Base-by-base conservation (phyloP, 345 rosid species). In the Eucalyptus tenuipes region DNA sequence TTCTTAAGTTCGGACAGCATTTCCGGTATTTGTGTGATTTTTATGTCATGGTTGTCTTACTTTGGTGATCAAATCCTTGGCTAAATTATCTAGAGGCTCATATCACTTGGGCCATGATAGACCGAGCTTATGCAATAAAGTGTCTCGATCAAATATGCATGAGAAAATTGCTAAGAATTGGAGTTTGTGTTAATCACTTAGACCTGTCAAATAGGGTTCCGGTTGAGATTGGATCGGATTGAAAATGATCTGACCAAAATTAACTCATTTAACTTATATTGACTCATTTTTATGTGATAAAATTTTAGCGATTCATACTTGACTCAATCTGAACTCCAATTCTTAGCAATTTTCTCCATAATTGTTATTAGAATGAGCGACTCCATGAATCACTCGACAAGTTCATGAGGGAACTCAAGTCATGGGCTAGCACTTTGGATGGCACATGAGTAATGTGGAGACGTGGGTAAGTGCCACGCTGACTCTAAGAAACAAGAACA, bases 231-330 rank as follows among this genome's bases (percentile, higher is more conserved):
- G 13, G 29, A 55, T 10, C 3, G 61, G 29, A 55, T 55, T 55
- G 13, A 55, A 55, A 55, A 55, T 55, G 1, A 6, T 24, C 61
- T 2, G 0, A 55, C 13, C 0, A 9, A 55, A 55, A 55, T 24
- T 55, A 55, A 24, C 29, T 10, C 29, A 24, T 75, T 75, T n/a
- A n/a, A 64, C 18, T 13, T 22, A 75, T 37, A 75, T 37, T 6
- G 5, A 75, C 24, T 10, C 45, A 75, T 40, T 75, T 75, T 20
- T 3, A 40, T 10, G 45, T 3, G 0, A 75, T 18, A 75, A 2
- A 10, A 18, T 10, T 75, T 37, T 20, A 75, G 8, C 0, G 1
- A 37, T 22, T 20, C 45, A 5, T 75, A 75, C 45, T 10, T 0
- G 1, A 71, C 13, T 12, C 2, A 1, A 18, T 12, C 2, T 6